These are phyloP conservation scores for Crithidia thermophila DNA, from an alignment of 208 protist genomes.

Conservation along the genomic window DNA sequence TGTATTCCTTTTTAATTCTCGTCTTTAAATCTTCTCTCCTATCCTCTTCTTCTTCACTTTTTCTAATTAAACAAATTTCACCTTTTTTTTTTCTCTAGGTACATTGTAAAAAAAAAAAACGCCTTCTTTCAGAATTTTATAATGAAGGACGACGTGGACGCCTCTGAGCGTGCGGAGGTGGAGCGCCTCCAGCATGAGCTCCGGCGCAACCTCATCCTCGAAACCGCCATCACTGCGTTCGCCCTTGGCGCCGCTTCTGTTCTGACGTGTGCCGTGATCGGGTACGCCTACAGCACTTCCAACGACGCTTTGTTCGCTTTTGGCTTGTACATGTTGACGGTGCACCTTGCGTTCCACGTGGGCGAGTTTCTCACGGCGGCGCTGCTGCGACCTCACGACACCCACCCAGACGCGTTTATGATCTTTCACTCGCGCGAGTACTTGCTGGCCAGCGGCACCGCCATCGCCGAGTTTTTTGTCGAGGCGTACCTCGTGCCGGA, in stretches of 20 bases:
- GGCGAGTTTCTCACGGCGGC: constrained; percentile 75
- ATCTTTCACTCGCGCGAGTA: constrained; percentile 78
- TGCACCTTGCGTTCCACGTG: constrained; percentile 77
- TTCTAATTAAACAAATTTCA: not conserved
- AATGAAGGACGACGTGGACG: not conserved
- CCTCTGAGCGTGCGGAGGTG: not conserved
- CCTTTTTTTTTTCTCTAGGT: constrained; percentile 6
- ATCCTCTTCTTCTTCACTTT: not conserved
- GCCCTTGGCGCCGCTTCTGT: constrained; percentile 45
- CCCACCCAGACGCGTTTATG: constrained; percentile 82
- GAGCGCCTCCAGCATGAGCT: constrained; percentile 24
- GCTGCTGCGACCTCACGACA: constrained; percentile 54
- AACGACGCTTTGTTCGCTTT: constrained; percentile 49
- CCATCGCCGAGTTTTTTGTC: constrained; percentile 74
- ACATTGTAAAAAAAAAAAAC: constrained; percentile 2
- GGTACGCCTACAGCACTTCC: constrained; percentile 38
- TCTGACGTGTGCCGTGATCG: constrained; percentile 34
- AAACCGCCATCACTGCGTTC: constrained; percentile 65
- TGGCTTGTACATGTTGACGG: constrained; percentile 63
- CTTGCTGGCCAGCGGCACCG: constrained; percentile 42
- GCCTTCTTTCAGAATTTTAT: not conserved
- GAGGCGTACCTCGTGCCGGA: constrained; percentile 63
- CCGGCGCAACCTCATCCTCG: constrained; percentile 45
- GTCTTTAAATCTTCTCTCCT: not conserved
- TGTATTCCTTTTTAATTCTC: constrained; percentile 12